A percentile compares a stretch with the other conserved stretches of the same genome.
Conservation (phyloP, 148 eudicot genomes). For the Fagopyrum tataricum region DNA sequence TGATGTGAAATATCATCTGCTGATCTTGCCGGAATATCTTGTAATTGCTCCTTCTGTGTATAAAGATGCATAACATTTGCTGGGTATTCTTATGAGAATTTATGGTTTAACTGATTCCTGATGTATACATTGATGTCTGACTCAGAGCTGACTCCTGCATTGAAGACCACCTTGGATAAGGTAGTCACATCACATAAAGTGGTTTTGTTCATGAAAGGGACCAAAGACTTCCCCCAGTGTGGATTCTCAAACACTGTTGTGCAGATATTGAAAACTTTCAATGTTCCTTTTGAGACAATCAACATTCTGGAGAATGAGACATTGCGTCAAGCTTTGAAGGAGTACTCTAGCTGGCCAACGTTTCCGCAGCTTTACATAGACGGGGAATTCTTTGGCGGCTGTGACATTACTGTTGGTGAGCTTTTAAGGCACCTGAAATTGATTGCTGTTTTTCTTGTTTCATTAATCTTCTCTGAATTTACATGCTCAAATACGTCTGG, state of each 20-base stretch:
- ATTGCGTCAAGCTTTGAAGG: conserved; percentile 84
- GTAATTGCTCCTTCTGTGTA: not conserved
- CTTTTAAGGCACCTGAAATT: not conserved
- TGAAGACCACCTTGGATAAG: conserved; percentile 80
- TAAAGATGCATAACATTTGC: not conserved
- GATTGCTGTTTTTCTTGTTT: not conserved
- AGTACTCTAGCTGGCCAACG: conserved; percentile 97
- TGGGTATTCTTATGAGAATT: not conserved
- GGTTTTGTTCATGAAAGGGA: conserved; percentile 91
- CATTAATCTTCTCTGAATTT: not conserved
- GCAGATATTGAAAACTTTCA: conserved; percentile 56
- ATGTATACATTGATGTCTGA: not conserved
- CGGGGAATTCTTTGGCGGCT: conserved; percentile 96
- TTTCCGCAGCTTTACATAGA: conserved; percentile 95
- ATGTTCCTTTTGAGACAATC: conserved; percentile 79
- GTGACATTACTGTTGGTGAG: conserved; percentile 93
- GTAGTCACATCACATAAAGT: conserved; percentile 82
- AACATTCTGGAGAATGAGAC: conserved; percentile 82
- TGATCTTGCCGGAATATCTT: not conserved
- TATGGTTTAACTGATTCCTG: not conserved
- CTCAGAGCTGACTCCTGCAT: conserved; percentile 76
- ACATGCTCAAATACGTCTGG: not conserved
- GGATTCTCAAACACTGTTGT: conserved; percentile 92
- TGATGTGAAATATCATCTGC: not conserved
- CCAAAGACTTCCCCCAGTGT: conserved; percentile 91